Percentiles rank a stretch among this genome's conserved stretches.
These are phyloP conservation scores for Gautieria morchelliformis DNA, from an alignment of 768 basidiomycete genomes.

Conservation along the genomic window DNA sequence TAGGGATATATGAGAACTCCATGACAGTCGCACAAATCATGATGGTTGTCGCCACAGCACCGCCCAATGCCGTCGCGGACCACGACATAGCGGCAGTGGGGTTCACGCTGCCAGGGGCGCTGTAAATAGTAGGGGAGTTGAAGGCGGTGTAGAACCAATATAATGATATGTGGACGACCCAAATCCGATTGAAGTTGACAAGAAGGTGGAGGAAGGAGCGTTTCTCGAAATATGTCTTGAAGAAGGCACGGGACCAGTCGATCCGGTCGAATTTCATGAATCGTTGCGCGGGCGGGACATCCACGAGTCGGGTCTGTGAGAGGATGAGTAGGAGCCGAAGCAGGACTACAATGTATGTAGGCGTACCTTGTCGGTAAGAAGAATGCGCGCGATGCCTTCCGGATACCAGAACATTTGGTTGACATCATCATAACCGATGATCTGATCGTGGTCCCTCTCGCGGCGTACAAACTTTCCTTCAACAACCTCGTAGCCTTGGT, in stretches of 20 bases:
- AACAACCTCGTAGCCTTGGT: constrained; percentile 94
- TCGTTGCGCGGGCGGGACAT: constrained; percentile 81
- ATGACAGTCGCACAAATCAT: constrained; percentile 91
- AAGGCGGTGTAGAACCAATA: constrained; percentile 96
- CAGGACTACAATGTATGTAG: not conserved
- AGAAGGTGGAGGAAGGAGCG: constrained; percentile 93
- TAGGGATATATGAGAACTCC: constrained; percentile 96
- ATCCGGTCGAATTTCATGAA: constrained; percentile 97
- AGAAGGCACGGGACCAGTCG: constrained; percentile 94
- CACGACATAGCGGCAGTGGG: constrained; percentile 75
- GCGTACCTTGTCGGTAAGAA: constrained; percentile 77
- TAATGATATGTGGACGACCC: constrained; percentile 93
- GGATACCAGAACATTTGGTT: constrained; percentile 99
- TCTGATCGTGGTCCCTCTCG: constrained; percentile 86
- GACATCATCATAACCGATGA: constrained; percentile 98
- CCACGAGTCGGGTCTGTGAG: constrained; percentile 74
- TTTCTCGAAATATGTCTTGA: constrained; percentile 98
- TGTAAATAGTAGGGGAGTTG: constrained; percentile 85
- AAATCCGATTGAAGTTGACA: constrained; percentile 99
- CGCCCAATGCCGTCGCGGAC: constrained; percentile 91
- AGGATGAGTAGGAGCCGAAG: constrained; percentile 2
- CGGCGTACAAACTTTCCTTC: constrained; percentile 91
- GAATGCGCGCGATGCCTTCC: constrained; percentile 91
- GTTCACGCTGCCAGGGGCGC: constrained; percentile 33
- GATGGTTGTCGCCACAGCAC: constrained; percentile 91